Conservation (phyloP, 2,329 filamentous ascomycete genomes). For the Clonostachys rhizophaga region DNA sequence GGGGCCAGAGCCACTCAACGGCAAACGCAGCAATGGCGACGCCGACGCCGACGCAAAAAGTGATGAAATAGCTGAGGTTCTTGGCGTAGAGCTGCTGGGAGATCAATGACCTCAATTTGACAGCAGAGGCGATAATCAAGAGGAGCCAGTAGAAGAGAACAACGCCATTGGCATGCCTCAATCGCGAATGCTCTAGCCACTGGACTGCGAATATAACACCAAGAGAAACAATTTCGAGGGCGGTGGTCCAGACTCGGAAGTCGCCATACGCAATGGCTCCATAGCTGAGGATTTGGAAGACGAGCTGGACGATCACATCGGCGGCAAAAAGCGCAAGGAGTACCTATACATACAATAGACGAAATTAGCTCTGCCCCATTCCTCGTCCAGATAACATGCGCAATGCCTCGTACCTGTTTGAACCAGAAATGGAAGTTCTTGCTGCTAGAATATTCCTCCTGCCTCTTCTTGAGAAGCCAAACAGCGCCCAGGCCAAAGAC, state of each 20-base stretch:
- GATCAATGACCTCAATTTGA: constrained; percentile 84
- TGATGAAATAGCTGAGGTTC: constrained; percentile 69
- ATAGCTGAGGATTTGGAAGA: constrained; percentile 68
- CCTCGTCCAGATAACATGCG: background rate
- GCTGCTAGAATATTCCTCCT: constrained; percentile 56
- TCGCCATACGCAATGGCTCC: constrained; percentile 70
- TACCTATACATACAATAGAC: constrained; percentile 20
- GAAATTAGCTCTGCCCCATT: background rate
- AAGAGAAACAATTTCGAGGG: constrained; percentile 67
- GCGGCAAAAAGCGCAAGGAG: constrained; percentile 64
- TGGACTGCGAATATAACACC: constrained; percentile 73
- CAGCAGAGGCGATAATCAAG: constrained; percentile 68
- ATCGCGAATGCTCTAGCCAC: constrained; percentile 80
- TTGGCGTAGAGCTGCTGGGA: constrained; percentile 67
- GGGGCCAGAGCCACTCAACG: constrained; percentile 85
- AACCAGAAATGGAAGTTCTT: constrained; percentile 92
- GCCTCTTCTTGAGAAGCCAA: constrained; percentile 73
- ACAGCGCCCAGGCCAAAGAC: constrained; percentile 72
- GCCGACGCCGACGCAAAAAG: constrained; percentile 68
- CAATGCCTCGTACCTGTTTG: constrained; percentile 63
- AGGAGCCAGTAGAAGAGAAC: constrained; percentile 92
- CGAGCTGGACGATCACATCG: constrained; percentile 67
- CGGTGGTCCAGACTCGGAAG: constrained; percentile 80
- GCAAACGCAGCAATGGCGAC: constrained; percentile 67
- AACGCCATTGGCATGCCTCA: constrained; percentile 80